Base-by-base conservation (phyloP, 768 basidiomycete species). In the Tremella fuciformis region DNA sequence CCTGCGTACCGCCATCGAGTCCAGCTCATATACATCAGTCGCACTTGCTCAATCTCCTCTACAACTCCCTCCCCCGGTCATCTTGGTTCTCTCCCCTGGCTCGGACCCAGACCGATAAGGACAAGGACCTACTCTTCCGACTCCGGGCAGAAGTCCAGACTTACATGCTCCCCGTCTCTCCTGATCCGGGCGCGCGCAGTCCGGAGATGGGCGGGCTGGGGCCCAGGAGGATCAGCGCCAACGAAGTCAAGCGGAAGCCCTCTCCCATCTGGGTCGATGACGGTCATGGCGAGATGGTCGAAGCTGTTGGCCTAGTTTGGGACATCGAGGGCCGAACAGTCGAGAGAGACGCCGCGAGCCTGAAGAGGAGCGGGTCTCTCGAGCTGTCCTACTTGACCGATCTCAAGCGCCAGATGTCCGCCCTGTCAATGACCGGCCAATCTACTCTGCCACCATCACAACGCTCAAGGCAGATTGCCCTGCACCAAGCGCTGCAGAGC, bases 371-470 rank as follows among this genome's bases (percentile, higher is more conserved):
- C 51, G 68, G 47, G 11, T 48, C 50, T 4, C 25, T 76, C 41
- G 73, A 74, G 11, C 37, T 68, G 70, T 57, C 63, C 22, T 74
- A 76, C 60, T 50, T 74, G 38, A 48, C 60, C 26, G 73, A 76
- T 50, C 48, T 75, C 3, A 71, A 75, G 56, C 54, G 60, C 29
- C 62, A 63, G 11, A 50, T 75, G 40, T 46, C 67, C 9, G 44
- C 52, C 24, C 50, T 72, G 26, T 63, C 62, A 8, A 63, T 47
- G 55, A 54, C 53, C 38, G 53, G 71, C 46, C 59, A 67, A 60
- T 29, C 29, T 13, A 39, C 63, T 8, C 58, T 72, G 38, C 64
- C 60, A 25, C 60, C 47, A 39, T 37, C 48, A 1, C 61, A 63
- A 38, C 29, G 48, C 13, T 18, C 37, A 7, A 57, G 73, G 38